These are phyloP conservation scores for Botrytis medusae DNA, from an alignment of 2,329 filamentous ascomycete genomes.

Conservation along the genomic window DNA sequence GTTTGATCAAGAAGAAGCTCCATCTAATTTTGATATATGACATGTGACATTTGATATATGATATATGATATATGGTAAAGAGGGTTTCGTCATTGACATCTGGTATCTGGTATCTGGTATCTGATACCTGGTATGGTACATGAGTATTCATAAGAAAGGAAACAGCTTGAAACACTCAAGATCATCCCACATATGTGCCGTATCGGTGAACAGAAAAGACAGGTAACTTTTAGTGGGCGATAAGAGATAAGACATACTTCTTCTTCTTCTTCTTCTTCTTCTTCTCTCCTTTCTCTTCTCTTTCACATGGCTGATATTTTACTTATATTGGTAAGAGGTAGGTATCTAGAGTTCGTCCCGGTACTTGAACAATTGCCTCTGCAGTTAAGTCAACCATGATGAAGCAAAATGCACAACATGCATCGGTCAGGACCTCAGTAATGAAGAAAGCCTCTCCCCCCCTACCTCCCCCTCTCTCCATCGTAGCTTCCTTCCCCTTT, in stretches of 20 bases:
- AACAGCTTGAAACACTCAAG: neutral
- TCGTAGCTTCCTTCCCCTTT: neutral
- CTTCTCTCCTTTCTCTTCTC: too few relatives aligned
- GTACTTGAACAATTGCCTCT: too few relatives aligned
- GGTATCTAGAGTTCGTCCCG: too few relatives aligned
- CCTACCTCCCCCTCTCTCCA: too few relatives aligned
- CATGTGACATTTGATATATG: neutral
- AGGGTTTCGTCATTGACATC: neutral
- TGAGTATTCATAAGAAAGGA: neutral
- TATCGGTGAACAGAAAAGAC: neutral
- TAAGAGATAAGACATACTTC: neutral
- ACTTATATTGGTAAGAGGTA: too few relatives aligned
- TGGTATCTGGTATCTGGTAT: neutral
- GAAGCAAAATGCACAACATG: neutral
- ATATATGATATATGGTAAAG: neutral
- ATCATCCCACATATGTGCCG: neutral
- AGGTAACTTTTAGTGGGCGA: neutral
- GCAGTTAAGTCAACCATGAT: neutral
- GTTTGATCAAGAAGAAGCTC: neutral
- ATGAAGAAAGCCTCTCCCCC: neutral
- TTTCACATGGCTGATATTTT: neutral
- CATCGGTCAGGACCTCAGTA: neutral
- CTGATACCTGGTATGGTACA: too few relatives aligned
- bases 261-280: neutral
- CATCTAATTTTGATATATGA: neutral